Conservation (phyloP, 345 rosid genomes). For the Rhizophora mangle region DNA sequence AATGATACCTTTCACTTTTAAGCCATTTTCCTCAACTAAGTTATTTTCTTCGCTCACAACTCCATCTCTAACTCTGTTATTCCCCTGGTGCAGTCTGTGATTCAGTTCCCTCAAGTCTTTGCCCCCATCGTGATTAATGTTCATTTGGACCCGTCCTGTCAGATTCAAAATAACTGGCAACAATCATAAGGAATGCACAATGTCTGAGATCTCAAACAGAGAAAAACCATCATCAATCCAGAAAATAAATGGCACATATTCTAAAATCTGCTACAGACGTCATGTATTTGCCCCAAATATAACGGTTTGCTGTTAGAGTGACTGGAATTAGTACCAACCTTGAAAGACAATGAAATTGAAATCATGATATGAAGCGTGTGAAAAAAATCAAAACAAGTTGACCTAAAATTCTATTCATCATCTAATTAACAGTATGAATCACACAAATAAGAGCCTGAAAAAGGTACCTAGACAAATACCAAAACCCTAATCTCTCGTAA, state of each 20-base stretch:
- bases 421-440: not conserved
- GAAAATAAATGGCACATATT: slow-evolving; percentile 34
- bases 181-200: slow-evolving; percentile 19
- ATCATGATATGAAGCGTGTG: too few relatives aligned
- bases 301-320: slow-evolving; percentile 6
- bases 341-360: not conserved
- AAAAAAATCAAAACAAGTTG: not conserved
- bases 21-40: slow-evolving; percentile 23
- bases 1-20: slow-evolving; percentile 28
- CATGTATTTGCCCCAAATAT: too few relatives aligned
- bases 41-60: slow-evolving; percentile 27
- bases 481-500: not conserved
- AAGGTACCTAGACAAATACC: not conserved
- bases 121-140: slow-evolving; percentile 34
- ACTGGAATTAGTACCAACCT: slow-evolving; percentile 1
- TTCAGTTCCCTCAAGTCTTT: slow-evolving; percentile 34
- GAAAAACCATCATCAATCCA: slow-evolving; percentile 24
- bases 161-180: slow-evolving; percentile 30
- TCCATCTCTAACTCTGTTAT: slow-evolving; percentile 26
- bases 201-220: slow-evolving; percentile 2
- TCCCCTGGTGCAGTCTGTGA: slow-evolving; percentile 28
- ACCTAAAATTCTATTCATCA: not conserved
- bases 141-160: slow-evolving; percentile 51
- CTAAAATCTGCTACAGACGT: too few relatives aligned
- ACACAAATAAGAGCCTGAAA: not conserved